Percentiles rank a stretch among this genome's conserved stretches.
Evolutionary conservation across 768 basidiomycete species (phyloP).

Genomic region (Hydnomerulius pinastri): DNA sequence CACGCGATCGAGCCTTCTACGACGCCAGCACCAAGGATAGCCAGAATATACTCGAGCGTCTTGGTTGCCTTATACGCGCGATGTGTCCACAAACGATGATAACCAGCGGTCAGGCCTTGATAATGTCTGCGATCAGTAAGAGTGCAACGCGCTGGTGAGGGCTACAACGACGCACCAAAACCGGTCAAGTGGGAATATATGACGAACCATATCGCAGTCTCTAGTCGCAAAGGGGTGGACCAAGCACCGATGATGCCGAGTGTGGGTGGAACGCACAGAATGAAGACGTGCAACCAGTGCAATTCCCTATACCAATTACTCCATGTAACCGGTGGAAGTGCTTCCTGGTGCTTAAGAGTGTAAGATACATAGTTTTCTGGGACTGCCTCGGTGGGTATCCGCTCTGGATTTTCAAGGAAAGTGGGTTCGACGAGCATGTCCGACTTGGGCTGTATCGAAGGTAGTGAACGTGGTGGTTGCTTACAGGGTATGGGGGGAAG

Average conservation of each 20-base stretch:
- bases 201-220: constrained; percentile 64
- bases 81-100: constrained; percentile 95
- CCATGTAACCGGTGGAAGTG: constrained; percentile 62
- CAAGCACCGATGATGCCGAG: constrained; percentile 69
- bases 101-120: constrained; percentile 82
- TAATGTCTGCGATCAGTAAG: neutral
- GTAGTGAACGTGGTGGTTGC: neutral
- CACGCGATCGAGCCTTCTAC: constrained; percentile 95
- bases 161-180: constrained; percentile 52
- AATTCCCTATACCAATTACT: constrained; percentile 56
- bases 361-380: constrained; percentile 77
- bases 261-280: constrained; percentile 68
- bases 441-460: neutral
- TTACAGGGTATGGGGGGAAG: neutral
- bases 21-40: constrained; percentile 82
- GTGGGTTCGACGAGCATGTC: neutral
- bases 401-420: constrained; percentile 5
- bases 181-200: constrained; percentile 73
- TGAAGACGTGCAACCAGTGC: constrained; percentile 68
- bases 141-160: neutral
- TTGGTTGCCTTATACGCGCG: constrained; percentile 87
- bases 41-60: constrained; percentile 81
- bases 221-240: constrained; percentile 58
- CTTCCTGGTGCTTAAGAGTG: constrained; percentile 61
- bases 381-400: constrained; percentile 32